Evolutionary conservation across 2,329 filamentous ascomycete species (phyloP).

Genomic region (Amauroascus verrucosus): DNA sequence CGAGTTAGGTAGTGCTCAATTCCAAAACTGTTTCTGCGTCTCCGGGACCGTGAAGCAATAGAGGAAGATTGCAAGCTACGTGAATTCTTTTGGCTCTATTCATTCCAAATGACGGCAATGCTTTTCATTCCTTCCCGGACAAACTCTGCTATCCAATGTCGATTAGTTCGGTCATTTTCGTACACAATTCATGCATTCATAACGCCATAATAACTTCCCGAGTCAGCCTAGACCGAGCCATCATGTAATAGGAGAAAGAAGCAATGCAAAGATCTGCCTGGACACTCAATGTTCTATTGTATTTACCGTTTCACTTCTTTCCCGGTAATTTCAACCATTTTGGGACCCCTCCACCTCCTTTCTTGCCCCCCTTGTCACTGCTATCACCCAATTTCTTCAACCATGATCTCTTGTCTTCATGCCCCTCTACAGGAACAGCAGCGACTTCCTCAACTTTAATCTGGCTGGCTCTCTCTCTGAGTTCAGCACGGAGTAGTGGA

Average conservation of each 20-base stretch:
- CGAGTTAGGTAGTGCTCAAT: neutral
- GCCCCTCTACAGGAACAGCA: slow-evolving; percentile 28
- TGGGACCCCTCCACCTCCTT: slow-evolving; percentile 41
- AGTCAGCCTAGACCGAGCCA: neutral
- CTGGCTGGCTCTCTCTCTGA: slow-evolving; percentile 54
- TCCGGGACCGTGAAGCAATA: neutral
- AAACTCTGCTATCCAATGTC: neutral
- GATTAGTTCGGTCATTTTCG: neutral
- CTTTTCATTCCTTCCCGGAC: neutral
- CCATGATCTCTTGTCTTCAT: slow-evolving; percentile 32
- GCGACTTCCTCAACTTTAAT: slow-evolving; percentile 54
- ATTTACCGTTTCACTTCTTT: slow-evolving; percentile 49
- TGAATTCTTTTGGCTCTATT: neutral
- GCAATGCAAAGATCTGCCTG: neutral
- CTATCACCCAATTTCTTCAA: slow-evolving; percentile 32
- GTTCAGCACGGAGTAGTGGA: slow-evolving; percentile 51
- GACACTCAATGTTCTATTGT: neutral
- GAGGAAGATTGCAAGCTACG: neutral
- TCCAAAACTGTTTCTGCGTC: neutral
- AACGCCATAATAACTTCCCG: neutral
- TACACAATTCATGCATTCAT: slow-evolving; percentile 2
- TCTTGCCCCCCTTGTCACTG: slow-evolving; percentile 23
- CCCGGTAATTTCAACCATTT: slow-evolving; percentile 64
- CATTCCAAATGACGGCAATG: neutral
- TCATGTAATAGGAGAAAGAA: neutral